Percentiles rank a stretch among this genome's conserved stretches.
Conservation (phyloP, 2,329 filamentous ascomycete genomes). For the Teratosphaeria pseudoeucalypti region DNA sequence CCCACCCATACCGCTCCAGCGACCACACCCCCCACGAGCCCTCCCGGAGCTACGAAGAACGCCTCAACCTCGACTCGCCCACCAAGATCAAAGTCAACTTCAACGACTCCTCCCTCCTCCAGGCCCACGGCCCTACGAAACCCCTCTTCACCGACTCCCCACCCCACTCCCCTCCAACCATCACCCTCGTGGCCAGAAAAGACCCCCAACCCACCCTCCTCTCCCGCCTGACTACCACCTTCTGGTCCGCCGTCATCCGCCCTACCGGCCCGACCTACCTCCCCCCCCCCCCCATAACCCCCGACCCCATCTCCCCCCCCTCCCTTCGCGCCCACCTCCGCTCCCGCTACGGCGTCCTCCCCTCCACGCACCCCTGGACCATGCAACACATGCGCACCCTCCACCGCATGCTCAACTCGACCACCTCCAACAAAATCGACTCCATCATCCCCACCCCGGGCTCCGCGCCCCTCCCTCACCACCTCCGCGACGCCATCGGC, state of each 20-base stretch:
- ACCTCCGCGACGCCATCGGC: conserved; percentile 10
- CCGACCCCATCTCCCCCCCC: conserved; percentile 5
- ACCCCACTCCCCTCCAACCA: not conserved
- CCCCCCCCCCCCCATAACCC: conserved; percentile 4
- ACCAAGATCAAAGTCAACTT: conserved; percentile 27
- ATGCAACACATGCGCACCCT: conserved; percentile 27
- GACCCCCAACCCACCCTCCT: not conserved
- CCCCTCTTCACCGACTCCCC: not conserved
- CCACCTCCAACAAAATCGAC: conserved; percentile 13
- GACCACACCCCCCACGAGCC: conserved; percentile 1
- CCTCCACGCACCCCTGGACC: conserved; percentile 23
- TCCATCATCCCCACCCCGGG: conserved; percentile 18
- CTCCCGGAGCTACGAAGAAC: conserved; percentile 24
- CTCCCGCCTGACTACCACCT: conserved; percentile 1
- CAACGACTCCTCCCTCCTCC: conserved; percentile 18
- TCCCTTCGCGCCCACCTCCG: conserved; percentile 19
- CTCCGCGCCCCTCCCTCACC: conserved; percentile 8
- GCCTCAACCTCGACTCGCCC: conserved; percentile 26
- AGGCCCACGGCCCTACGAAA: not conserved
- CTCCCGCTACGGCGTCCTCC: conserved; percentile 25
- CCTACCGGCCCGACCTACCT: conserved; percentile 12
- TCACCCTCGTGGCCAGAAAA: conserved; percentile 2
- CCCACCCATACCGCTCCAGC: not conserved
- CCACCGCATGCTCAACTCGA: conserved; percentile 27
- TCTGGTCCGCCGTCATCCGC: conserved; percentile 22